Percentiles rank a stretch among this genome's conserved stretches.
Evolutionary conservation across 2,329 filamentous ascomycete genomes (phyloP).

Genomic region (Trichoderma guizhouense): DNA sequence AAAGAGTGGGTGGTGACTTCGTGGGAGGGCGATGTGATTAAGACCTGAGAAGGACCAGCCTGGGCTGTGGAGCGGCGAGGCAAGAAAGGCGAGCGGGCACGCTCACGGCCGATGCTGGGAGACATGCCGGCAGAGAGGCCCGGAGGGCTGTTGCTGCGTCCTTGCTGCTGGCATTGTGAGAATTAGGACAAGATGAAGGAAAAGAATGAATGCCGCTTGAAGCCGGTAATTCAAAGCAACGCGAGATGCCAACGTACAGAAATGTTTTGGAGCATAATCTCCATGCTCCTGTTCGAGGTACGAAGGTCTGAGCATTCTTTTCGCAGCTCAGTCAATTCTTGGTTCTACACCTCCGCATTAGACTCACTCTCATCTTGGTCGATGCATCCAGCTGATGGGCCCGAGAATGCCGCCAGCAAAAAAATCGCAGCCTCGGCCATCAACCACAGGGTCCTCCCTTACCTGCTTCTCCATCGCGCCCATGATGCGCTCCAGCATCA

Average conservation of each 20-base stretch:
- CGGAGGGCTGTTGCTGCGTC: slow-evolving; percentile 12
- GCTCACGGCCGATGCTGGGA: background rate
- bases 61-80: slow-evolving; percentile 2
- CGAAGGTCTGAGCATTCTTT: slow-evolving; percentile 26
- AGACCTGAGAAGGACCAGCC: slow-evolving; percentile 17
- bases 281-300: slow-evolving; percentile 24
- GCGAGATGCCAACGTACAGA: background rate
- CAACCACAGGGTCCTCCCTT: background rate
- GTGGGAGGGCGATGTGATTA: slow-evolving; percentile 1
- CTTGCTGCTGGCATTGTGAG: slow-evolving; percentile 8
- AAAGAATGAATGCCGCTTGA: background rate
- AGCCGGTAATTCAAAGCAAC: background rate
- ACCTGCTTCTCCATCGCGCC: slow-evolving; percentile 25
- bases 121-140: background rate
- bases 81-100: slow-evolving; percentile 16
- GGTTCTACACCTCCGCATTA: slow-evolving; percentile 19
- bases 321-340: slow-evolving; percentile 26
- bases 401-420: background rate
- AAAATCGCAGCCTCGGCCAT: background rate
- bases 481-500: slow-evolving; percentile 24
- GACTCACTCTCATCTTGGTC: background rate
- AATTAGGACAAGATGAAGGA: background rate
- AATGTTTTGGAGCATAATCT: slow-evolving; percentile 24
- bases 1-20: slow-evolving; percentile 8
- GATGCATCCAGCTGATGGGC: background rate